A percentile compares a stretch with the other conserved stretches of the same genome.
These are phyloP conservation scores for Flammula alnicola DNA, from an alignment of 1,284 basidiomycete genomes.

Conservation along the genomic window DNA sequence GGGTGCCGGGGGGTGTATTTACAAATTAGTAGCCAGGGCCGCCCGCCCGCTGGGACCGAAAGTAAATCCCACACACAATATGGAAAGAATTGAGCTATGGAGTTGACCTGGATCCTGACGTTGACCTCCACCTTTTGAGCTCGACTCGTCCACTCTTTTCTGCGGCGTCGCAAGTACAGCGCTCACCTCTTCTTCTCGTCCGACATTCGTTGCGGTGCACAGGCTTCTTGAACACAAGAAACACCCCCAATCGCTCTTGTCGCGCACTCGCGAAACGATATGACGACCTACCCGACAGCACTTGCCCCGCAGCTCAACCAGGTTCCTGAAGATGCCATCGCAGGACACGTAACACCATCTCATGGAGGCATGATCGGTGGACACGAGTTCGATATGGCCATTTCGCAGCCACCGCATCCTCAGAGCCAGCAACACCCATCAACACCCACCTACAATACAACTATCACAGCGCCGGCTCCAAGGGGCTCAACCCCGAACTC, in stretches of 20 bases:
- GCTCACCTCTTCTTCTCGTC: neutral
- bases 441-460: conserved; percentile 27
- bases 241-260: neutral
- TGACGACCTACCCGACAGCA: conserved; percentile 38
- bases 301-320: conserved; percentile 42
- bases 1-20: conserved; percentile 8
- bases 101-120: conserved; percentile 16
- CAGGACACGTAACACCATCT: conserved; percentile 52
- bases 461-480: conserved; percentile 21
- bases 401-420: conserved; percentile 33
- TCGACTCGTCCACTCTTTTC: conserved; percentile 16
- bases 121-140: conserved; percentile 12
- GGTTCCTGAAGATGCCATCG: conserved; percentile 46
- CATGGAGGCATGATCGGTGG: conserved; percentile 63
- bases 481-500: conserved; percentile 30
- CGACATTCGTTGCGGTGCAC: conserved; percentile 15
- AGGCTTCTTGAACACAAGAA: conserved; percentile 10
- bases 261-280: conserved; percentile 17
- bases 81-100: no score
- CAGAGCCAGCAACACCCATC: conserved; percentile 27
- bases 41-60: conserved; percentile 14
- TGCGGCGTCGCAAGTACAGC: conserved; percentile 7
- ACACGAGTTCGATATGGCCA: conserved; percentile 61
- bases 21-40: conserved; percentile 20
- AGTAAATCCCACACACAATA: conserved; percentile 23